Evolutionary conservation across 2,329 filamentous ascomycete genomes (phyloP).

Genomic region (Fusarium tricinctum): DNA sequence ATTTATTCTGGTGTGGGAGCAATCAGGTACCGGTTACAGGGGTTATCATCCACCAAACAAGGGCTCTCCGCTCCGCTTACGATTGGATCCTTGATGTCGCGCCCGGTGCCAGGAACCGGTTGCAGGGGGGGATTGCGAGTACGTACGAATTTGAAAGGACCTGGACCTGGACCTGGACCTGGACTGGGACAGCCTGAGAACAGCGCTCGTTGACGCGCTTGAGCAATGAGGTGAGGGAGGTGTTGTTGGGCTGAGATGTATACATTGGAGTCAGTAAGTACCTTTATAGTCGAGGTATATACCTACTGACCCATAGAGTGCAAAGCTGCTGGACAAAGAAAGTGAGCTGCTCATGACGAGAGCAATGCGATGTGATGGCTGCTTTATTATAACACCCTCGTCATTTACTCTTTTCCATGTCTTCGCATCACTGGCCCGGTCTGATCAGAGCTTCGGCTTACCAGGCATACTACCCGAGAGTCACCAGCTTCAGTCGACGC

Average conservation of each 20-base stretch:
- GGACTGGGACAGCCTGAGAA: neutral
- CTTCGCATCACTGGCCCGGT: conserved; percentile 16
- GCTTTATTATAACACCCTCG: conserved; percentile 6
- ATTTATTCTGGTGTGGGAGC: conserved; percentile 40
- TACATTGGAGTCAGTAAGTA: neutral
- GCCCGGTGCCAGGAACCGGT: conserved; percentile 45
- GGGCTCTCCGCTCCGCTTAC: conserved; percentile 37
- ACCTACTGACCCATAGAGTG: neutral
- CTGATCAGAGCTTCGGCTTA: conserved; percentile 10
- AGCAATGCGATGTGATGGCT: neutral
- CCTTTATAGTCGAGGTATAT: neutral
- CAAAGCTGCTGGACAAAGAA: conserved; percentile 9
- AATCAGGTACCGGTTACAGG: conserved; percentile 50
- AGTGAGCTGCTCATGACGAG: neutral
- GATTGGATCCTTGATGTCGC: conserved; percentile 33
- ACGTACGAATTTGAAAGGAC: conserved; percentile 32
- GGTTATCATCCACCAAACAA: conserved; percentile 44
- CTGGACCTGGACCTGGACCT: neutral
- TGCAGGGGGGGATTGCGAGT: conserved; percentile 39
- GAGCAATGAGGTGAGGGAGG: neutral
- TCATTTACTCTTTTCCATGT: conserved; percentile 2
- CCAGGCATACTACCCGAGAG: conserved; percentile 14
- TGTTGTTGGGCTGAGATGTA: conserved; percentile 1
- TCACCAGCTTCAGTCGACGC: conserved; percentile 29
- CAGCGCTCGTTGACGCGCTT: neutral